Base-by-base conservation (phyloP, 2,329 filamentous ascomycete species). In the Dothistroma septosporum region DNA sequence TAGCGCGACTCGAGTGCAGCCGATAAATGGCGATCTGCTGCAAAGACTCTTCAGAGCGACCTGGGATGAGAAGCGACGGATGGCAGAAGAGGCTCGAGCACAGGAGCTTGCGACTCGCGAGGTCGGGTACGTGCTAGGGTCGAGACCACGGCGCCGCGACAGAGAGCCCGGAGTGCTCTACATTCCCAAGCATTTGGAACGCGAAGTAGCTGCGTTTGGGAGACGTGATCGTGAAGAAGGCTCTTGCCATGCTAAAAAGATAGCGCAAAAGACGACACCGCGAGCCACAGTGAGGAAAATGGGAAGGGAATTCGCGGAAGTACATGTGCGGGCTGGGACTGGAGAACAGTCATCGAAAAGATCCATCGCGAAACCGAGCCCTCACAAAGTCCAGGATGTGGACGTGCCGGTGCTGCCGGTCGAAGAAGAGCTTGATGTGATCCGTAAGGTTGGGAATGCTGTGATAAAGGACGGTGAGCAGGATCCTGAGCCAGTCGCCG, bases 21-120 rank as follows among this genome's bases (percentile, higher is more conserved):
- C 53, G 8, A 41, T 64, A 14, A 58, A 62, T 31, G 61, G 59
- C 16, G 59, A 58, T 28, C 50, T 67, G 4, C 55, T 68, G 8
- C 52, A 61, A 12, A 63, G 61, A 54, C 59, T 68, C 11, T 66
- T 63, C 48, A 49, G 57, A 55, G 67, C 64, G 10, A 68, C 64
- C 11, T 59, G 64, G 31, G 68, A 66, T 49, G 66, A 62, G 44
- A 65, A 59, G 54, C 63, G 57, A 21, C 56, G 53, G 22, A 57
- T 57, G n/a, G 64, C 58, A 55, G 61, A 64, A 22, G 46, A 41
- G 49, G n/a, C 50, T 24, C 44, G 32, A 49, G 41, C 44, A 4
- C 41, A n/a, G 5, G 28, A 49, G 16, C 11, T 16, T 14, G 21
- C 32, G 44, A 12, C 21, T 5, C 4, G n/a, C 31, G 31, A 11